Evolutionary conservation across 2,329 filamentous ascomycete species (phyloP), one percentile per base, ranked within the genome.

Genomic region (Diaporthe caulivora): DNA sequence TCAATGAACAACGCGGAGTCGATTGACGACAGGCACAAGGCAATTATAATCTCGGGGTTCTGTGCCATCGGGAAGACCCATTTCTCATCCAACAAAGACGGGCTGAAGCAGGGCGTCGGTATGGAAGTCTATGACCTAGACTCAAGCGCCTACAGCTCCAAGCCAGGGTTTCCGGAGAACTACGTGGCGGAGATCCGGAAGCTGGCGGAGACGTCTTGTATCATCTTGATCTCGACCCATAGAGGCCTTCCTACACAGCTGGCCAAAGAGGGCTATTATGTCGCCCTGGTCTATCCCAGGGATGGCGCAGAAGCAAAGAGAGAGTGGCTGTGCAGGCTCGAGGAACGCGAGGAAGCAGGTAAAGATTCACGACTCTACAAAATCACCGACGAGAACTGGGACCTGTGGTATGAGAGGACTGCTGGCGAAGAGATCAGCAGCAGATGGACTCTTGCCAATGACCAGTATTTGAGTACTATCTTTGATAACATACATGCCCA

Each of bases 41-140:
- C 58, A 4, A 65, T 74, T 1, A 70, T 74, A 31, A 57, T 74
- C 24, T 51, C 73, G 24, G 73, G 73, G 7, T 74, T 70, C 31
- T 47, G 54, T 2, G 71, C 70, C 34, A 72, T 74, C 40, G 73
- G 73, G 13, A 74, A 74, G 54, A 70, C 70, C 11, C 47, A 67
- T 37, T 68, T 54, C 17, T 68, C 64, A 5, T 58, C 60, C 24
- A 49, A 29, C 24, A 44, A 72, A 26, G 13, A 34, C 55, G 3
- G 34, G 9, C 8, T 44, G 18, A 15, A 21, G 11, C 13, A 31
- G 13, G 24, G 18, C 2, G 24, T 9, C 11, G 17, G 17, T 1
- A 29, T 64, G 18, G 47, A 73, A 18, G 47, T 74, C 0, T 13
- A 72, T 15, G 73, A 74, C 21, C 11, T 74, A 17, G 73, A 74